Conservation (phyloP, 768 basidiomycete genomes). For the Hericium alpestre region DNA sequence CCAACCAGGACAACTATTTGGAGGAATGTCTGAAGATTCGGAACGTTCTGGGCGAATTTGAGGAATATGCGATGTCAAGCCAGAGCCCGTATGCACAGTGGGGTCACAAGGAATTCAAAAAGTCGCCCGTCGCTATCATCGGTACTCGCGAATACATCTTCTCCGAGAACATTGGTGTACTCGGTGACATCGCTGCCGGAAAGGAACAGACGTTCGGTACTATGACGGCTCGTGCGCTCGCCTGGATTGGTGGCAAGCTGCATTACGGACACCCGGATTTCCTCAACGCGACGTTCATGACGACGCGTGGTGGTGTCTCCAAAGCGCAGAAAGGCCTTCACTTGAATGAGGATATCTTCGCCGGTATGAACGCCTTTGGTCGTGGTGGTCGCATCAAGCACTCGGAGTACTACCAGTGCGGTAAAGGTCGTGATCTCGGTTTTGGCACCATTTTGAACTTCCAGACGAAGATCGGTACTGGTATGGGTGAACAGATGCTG, state of each 20-base stretch:
- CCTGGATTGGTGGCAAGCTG: conserved; percentile 96
- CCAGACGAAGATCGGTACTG: conserved; percentile 99
- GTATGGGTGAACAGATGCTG: conserved; percentile 99
- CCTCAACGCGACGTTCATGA: conserved; percentile 96
- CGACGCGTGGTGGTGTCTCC: conserved; percentile 94
- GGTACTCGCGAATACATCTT: conserved; percentile 99
- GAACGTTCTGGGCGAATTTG: conserved; percentile 94
- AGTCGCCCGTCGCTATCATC: conserved; percentile 89
- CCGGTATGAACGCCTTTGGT: conserved; percentile 98
- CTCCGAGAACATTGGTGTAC: conserved; percentile 98
- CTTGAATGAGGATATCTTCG: conserved; percentile 98
- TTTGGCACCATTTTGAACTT: conserved; percentile 99
- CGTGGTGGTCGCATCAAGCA: conserved; percentile 99
- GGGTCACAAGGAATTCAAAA: conserved; percentile 88
- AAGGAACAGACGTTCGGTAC: conserved; percentile 99
- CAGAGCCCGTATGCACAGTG: conserved; percentile 95
- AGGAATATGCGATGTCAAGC: conserved; percentile 81
- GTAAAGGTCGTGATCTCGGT: conserved; percentile 97
- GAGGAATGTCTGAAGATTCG: conserved; percentile 99
- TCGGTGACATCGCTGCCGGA: conserved; percentile 97
- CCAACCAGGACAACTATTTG: conserved; percentile 99
- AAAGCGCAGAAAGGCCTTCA: conserved; percentile 99
- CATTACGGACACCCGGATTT: conserved; percentile 99
- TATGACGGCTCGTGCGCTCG: conserved; percentile 86
- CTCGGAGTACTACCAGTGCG: conserved; percentile 98